Percentiles rank a stretch among this genome's conserved stretches.
Conservation (phyloP, 768 basidiomycete genomes). For the Steccherinum ochraceum region DNA sequence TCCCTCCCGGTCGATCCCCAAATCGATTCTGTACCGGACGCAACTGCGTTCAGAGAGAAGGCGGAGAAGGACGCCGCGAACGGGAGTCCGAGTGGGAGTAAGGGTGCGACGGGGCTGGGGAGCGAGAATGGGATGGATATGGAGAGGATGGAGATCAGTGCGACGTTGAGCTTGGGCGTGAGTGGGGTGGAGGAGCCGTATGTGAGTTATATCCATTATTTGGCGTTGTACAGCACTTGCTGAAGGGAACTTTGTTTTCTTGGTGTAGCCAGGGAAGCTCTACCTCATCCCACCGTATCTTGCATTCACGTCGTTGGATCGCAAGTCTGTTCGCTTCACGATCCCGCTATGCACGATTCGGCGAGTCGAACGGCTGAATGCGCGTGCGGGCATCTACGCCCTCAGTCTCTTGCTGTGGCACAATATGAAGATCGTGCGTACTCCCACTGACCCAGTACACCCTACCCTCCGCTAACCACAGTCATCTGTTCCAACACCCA, state of each 20-base stretch:
- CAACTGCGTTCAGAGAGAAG: slow-evolving; percentile 10
- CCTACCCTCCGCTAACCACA: neutral
- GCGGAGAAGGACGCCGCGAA: neutral
- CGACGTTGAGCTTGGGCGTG: slow-evolving; percentile 72
- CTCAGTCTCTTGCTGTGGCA: slow-evolving; percentile 93
- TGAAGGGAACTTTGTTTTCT: neutral
- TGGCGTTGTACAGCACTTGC: neutral
- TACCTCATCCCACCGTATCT: slow-evolving; percentile 87
- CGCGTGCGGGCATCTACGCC: slow-evolving; percentile 93
- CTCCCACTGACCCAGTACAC: slow-evolving; percentile 3
- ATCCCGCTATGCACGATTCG: slow-evolving; percentile 89
- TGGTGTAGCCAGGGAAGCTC: slow-evolving; percentile 76
- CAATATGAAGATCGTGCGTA: slow-evolving; percentile 81
- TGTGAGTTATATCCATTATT: slow-evolving; percentile 45
- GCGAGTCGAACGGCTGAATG: slow-evolving; percentile 89
- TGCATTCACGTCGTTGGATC: slow-evolving; percentile 84
- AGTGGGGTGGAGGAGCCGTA: slow-evolving; percentile 89
- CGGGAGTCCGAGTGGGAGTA: neutral
- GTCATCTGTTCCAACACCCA: slow-evolving; percentile 26
- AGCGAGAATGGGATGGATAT: slow-evolving; percentile 28
- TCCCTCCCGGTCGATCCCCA: slow-evolving; percentile 47
- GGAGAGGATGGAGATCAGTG: slow-evolving; percentile 83
- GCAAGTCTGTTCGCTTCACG: slow-evolving; percentile 87
- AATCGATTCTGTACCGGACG: slow-evolving; percentile 20
- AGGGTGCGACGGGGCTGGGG: neutral